Evolutionary conservation across 495 filamentous ascomycete species (phyloP), one percentile per base, ranked within the genome.

Genomic region (Penicillium bovifimosum): DNA sequence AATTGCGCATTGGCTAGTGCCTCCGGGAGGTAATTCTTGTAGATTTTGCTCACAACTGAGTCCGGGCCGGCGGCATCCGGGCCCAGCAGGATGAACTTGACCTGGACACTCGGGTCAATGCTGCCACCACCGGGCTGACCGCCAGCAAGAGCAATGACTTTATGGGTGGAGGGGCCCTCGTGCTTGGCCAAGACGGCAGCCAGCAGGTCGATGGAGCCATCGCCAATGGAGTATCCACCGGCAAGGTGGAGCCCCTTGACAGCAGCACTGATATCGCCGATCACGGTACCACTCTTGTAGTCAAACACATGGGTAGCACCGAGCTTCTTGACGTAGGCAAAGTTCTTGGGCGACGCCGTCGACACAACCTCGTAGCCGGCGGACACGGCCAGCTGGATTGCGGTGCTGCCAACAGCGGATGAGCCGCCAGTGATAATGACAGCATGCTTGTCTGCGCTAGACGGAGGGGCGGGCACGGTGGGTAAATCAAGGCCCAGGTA

Each of bases 281-380:
- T n/a, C n/a, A n/a, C n/a, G n/a, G n/a, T 60, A 0, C 76, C 62
- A 0, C 57, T 68, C 3, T 58, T 16, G 40, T 87, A 85, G 63
- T 88, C 82, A 45, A 85, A 80, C 1, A 75, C 78, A n/a, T 69
- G 44, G 18, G 43, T 68, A 2, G 84, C 85, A 5, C 85, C 83
- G 0, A 85, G 70, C 1, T 47, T 55, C 54, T 73, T 76, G 33
- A 79, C 63, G 46, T 73, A 76, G 0, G 73, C 73, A 33, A 78
- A 74, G 60, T 87, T 86, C 54, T 71, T 71, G 1, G 67, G 63
- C 1, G 75, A 78, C 0, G 79, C 69, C 0, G 81, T 84, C 0
- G 77, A 67, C 41, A 85, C 63, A 2, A 87, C 84, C 10, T 79
- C 74, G 24, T 77, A 77, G 2, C 85, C 85, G 0, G 84, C 72